Evolutionary conservation across 2,329 filamentous ascomycete species (phyloP).

Genomic region (Botrytis sinoallii): DNA sequence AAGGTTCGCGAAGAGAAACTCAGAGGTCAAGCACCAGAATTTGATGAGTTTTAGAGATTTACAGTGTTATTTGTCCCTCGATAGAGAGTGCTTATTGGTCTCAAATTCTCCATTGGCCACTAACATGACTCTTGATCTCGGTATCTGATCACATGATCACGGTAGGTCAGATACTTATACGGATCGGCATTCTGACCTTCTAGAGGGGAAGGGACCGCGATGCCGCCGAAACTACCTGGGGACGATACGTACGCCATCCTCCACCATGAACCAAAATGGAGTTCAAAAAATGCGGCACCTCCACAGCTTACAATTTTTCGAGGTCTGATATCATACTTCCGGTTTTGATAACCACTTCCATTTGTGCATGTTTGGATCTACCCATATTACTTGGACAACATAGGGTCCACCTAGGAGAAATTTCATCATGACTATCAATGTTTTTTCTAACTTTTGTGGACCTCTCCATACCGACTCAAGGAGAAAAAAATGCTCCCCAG

Average conservation of each 20-base stretch:
- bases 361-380: neutral
- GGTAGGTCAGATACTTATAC: neutral
- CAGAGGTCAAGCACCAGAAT: neutral
- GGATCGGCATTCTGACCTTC: constrained; percentile 2
- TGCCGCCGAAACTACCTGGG: constrained; percentile 14
- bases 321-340: constrained; percentile 18
- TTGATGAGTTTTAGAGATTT: neutral
- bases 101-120: neutral
- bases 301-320: constrained; percentile 3
- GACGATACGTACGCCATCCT: constrained; percentile 1
- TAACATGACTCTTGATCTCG: neutral
- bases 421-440: constrained; percentile 15
- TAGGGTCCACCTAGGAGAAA: neutral
- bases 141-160: constrained; percentile 9
- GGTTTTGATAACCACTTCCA: neutral
- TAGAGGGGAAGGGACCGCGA: constrained; percentile 12
- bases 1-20: neutral
- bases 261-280: neutral
- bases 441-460: constrained; percentile 12
- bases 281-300: constrained; percentile 3
- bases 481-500: constrained; percentile 2
- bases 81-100: neutral
- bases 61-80: neutral
- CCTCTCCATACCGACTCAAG: neutral
- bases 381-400: constrained; percentile 5